Evolutionary conservation across 2,329 filamentous ascomycete species (phyloP).

Genomic region (Sporothrix mexicana): DNA sequence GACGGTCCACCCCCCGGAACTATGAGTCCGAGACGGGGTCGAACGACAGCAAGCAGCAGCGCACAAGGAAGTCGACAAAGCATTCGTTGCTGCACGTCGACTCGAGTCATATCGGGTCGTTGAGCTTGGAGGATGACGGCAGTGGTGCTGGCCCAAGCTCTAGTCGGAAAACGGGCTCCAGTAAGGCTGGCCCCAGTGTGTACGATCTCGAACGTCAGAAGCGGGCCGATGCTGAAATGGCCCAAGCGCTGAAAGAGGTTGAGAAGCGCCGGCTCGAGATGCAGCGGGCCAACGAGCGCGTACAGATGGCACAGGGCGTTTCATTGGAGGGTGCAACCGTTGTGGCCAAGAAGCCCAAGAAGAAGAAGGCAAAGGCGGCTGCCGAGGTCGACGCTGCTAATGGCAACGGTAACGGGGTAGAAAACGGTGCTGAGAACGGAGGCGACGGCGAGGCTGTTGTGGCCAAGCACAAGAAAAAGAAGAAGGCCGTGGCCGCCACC

Average conservation of each 20-base stretch:
- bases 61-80: slow-evolving; percentile 58
- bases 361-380: slow-evolving; percentile 69
- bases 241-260: slow-evolving; percentile 83
- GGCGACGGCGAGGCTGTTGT: slow-evolving; percentile 36
- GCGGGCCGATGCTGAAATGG: slow-evolving; percentile 87
- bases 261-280: slow-evolving; percentile 87
- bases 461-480: slow-evolving; percentile 48
- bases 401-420: slow-evolving; percentile 63
- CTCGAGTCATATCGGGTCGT: slow-evolving; percentile 76
- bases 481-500: slow-evolving; percentile 35
- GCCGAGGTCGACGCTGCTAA: slow-evolving; percentile 69
- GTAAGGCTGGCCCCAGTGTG: slow-evolving; percentile 39
- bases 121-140: slow-evolving; percentile 68
- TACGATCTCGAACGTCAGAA: slow-evolving; percentile 70
- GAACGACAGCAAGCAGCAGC: slow-evolving; percentile 48
- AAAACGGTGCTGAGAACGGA: slow-evolving; percentile 43
- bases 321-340: slow-evolving; percentile 69
- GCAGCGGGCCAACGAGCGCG: slow-evolving; percentile 78
- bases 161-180: slow-evolving; percentile 14
- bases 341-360: slow-evolving; percentile 70
- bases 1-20: slow-evolving; percentile 54
- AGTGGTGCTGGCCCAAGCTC: no score
- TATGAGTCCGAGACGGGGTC: slow-evolving; percentile 62
- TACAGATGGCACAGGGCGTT: slow-evolving; percentile 72
- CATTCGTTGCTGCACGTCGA: slow-evolving; percentile 79